A percentile compares a stretch with the other conserved stretches of the same genome.
phyloP scores from a whole-genome alignment of 805 yeast species.

The Kluyveromyces nonfermentans region DNA sequence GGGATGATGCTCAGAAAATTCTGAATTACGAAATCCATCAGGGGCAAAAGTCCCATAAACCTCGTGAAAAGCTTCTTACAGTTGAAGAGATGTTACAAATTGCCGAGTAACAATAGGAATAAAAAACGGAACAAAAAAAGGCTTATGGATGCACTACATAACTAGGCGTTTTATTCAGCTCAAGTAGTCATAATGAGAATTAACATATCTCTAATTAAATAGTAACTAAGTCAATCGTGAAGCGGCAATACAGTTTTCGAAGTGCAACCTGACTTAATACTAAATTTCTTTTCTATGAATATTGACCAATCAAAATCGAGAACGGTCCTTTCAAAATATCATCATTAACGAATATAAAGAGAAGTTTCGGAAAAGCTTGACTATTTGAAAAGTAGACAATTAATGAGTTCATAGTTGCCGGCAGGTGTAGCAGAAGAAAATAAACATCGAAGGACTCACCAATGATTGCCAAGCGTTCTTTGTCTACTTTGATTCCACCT shows the following conservation, averaged over 20 bases:
- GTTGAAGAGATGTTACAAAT: slow-evolving; percentile 9
- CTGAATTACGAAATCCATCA: slow-evolving; percentile 15
- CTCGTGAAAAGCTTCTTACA: slow-evolving; percentile 13
- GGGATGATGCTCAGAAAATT: slow-evolving; percentile 25
- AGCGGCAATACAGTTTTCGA: background rate
- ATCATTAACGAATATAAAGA: background rate
- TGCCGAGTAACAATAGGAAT: background rate
- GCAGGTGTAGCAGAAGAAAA: background rate
- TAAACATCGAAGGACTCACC: slow-evolving; percentile 2
- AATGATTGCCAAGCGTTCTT: slow-evolving; percentile 79
- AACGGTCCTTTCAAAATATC: background rate
- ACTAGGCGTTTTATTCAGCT: no score
- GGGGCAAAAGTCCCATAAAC: slow-evolving; percentile 12
- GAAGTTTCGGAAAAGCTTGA: background rate
- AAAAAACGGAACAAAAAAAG: no score
- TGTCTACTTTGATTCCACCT: slow-evolving; percentile 96
- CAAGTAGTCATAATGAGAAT: no score
- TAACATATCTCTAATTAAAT: no score
- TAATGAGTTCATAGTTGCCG: background rate
- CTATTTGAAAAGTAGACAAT: background rate
- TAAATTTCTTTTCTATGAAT: background rate
- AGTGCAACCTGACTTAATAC: no score
- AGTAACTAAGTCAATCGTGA: background rate
- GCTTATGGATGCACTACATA: background rate
- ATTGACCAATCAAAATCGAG: background rate